Percentiles rank a stretch among this genome's conserved stretches.
Conservation (phyloP, 495 filamentous ascomycete genomes). For the Tetracladium setigerum region DNA sequence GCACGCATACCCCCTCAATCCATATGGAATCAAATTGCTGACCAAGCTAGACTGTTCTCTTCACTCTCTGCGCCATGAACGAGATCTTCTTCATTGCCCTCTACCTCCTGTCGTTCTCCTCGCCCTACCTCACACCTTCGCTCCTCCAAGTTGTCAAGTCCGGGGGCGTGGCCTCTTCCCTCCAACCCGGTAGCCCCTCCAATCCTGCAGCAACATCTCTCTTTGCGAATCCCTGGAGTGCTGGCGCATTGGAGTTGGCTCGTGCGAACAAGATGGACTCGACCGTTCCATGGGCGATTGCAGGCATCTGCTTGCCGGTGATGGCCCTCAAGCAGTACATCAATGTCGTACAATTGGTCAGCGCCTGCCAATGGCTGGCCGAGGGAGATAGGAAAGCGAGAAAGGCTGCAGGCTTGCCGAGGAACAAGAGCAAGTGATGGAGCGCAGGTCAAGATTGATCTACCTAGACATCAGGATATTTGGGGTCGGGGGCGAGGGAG, state of each 20-base stretch:
- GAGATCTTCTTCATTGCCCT: conserved; percentile 96
- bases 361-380: conserved; percentile 86
- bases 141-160: conserved; percentile 49
- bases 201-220: conserved; percentile 56
- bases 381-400: conserved; percentile 69
- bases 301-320: conserved; percentile 70
- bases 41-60: conserved; percentile 67
- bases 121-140: conserved; percentile 73
- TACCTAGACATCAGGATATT: too few species aligned
- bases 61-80: conserved; percentile 82
- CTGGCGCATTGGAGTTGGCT: conserved; percentile 84
- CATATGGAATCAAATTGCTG: conserved; percentile 1
- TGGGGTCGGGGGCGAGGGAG: too few species aligned
- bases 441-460: too few species aligned
- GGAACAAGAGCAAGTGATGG: conserved; percentile 25
- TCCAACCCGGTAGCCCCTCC: conserved; percentile 58
- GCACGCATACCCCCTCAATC: conserved; percentile 6
- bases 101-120: conserved; percentile 95
- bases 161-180: conserved; percentile 41
- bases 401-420: conserved; percentile 40
- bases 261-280: conserved; percentile 88
- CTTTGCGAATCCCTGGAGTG: conserved; percentile 79
- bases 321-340: conserved; percentile 90
- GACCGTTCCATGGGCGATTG: conserved; percentile 77
- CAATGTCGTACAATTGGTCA: conserved; percentile 90